A percentile compares a stretch with the other conserved stretches of the same genome.
phyloP scores from a whole-genome alignment of 192 early-diverging fungal genomes.

The Coemansia sp. region DNA sequence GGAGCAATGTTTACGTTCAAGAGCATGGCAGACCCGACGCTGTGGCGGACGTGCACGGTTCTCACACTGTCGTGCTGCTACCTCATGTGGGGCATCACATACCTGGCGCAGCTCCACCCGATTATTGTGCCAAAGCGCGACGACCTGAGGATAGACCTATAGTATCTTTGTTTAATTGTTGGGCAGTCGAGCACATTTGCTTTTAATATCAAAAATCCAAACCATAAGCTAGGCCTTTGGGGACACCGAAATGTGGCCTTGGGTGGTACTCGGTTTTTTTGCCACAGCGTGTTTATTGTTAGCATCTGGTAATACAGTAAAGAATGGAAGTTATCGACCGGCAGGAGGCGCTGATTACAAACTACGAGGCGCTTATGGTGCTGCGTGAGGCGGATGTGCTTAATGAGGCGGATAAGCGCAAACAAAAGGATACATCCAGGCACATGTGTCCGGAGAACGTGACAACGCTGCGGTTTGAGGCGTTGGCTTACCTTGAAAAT shows the following conservation, averaged over 20 bases:
- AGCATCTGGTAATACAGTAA: not conserved
- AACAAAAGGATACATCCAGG: slow-evolving; percentile 6
- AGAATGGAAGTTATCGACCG: slow-evolving; percentile 64
- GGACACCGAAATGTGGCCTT: not conserved
- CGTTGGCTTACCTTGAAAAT: slow-evolving; percentile 55
- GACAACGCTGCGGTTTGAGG: slow-evolving; percentile 62
- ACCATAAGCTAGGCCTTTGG: not conserved
- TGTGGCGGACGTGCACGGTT: slow-evolving; percentile 53
- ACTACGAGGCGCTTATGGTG: slow-evolving; percentile 65
- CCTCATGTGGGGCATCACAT: slow-evolving; percentile 85
- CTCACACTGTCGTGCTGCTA: slow-evolving; percentile 48
- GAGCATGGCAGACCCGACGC: slow-evolving; percentile 46
- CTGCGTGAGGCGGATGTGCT: slow-evolving; percentile 57
- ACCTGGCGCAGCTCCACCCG: slow-evolving; percentile 83
- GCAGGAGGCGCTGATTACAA: slow-evolving; percentile 61
- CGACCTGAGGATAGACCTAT: slow-evolving; percentile 57
- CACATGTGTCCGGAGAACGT: slow-evolving; percentile 61
- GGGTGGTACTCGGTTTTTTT: not conserved
- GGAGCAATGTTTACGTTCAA: slow-evolving; percentile 38
- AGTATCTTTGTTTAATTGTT: not conserved
- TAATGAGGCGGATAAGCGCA: slow-evolving; percentile 27
- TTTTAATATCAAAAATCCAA: not conserved
- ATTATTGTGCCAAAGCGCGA: slow-evolving; percentile 72
- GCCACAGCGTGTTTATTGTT: not conserved
- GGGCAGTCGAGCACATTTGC: too few relatives aligned